Conservation (phyloP, 192 early-diverging fungal species). For the Geranomyces michiganensis region DNA sequence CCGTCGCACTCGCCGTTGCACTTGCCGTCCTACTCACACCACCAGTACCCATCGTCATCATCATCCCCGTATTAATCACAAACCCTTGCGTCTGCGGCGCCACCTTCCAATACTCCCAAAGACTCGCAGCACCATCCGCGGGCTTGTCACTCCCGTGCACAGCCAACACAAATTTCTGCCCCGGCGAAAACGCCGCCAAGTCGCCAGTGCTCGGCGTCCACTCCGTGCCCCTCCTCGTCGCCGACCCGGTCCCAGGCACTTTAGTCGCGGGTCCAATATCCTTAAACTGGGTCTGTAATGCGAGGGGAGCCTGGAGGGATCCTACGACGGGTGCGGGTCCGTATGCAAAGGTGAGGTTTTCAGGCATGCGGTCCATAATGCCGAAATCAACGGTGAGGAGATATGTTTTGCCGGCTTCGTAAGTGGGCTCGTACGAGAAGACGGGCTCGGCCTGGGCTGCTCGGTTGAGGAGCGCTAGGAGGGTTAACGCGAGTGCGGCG, state of each 20-base stretch:
- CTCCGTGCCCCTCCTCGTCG: background rate
- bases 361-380: conserved; percentile 14
- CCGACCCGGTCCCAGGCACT: background rate
- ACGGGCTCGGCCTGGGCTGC: conserved; percentile 1
- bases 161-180: background rate
- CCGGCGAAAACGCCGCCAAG: background rate
- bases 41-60: no score
- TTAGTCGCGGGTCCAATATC: background rate
- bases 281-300: background rate
- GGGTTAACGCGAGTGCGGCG: no score
- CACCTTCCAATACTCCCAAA: background rate
- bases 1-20: no score
- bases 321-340: background rate
- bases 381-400: conserved; percentile 23
- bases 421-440: conserved; percentile 2
- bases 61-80: no score
- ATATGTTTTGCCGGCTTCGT: conserved; percentile 11
- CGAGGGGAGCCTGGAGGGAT: background rate
- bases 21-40: no score
- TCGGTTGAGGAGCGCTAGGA: no score
- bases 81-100: no score
- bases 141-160: background rate
- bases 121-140: background rate
- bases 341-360: conserved; percentile 12
- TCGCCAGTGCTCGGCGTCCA: background rate